Evolutionary conservation across 140 eudicot genomes (phyloP), one percentile per base, ranked within the genome.

Genomic region (Oenanthe javanica): DNA sequence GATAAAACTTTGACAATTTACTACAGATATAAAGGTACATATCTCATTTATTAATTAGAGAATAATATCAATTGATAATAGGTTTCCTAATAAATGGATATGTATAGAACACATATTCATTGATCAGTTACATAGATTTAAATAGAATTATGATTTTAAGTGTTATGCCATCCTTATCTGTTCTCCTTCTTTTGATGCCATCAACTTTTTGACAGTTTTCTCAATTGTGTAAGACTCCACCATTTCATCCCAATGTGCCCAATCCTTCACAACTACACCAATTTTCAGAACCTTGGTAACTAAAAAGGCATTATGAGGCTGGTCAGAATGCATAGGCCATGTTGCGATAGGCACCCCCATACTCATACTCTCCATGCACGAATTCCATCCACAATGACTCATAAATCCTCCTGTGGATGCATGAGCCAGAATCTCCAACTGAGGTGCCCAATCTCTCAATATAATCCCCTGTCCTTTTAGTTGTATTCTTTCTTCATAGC

Each of bases 311-410:
- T 88, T 88, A 66, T 84, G 50, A 9, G 89, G 89, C 79, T 88
- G 92, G 78, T 86, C 92, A 1, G 89, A 84, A 74, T 88, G 92
- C 85, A 88, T 83, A 15, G 91, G 92, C 92, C 92, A 88, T 9
- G 89, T 64, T 42, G 85, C 91, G 2, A 88, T 80, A 1, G 91
- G 91, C 25, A 88, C 87, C 45, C 89, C 91, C 89, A 86, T 88
- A 0, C 73, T 80, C 4, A 88, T 82, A 15, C 84, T 88, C 74
- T 88, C 88, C 81, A 84, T 59, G 67, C 89, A 86, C 2, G 91
- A 88, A 75, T 88, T 88, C 89, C 91, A 88, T 6, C 89, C 89
- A 45, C 91, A 88, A 25, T 88, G 91, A 76, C 91, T 88, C 82
- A 86, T 76, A 51, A 88, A 88, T 50, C 91, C 89, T 27, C 91